A percentile compares a stretch with the other conserved stretches of the same genome.
Evolutionary conservation across 1,284 basidiomycete species (phyloP).

Genomic region (Meira miltonrushii): DNA sequence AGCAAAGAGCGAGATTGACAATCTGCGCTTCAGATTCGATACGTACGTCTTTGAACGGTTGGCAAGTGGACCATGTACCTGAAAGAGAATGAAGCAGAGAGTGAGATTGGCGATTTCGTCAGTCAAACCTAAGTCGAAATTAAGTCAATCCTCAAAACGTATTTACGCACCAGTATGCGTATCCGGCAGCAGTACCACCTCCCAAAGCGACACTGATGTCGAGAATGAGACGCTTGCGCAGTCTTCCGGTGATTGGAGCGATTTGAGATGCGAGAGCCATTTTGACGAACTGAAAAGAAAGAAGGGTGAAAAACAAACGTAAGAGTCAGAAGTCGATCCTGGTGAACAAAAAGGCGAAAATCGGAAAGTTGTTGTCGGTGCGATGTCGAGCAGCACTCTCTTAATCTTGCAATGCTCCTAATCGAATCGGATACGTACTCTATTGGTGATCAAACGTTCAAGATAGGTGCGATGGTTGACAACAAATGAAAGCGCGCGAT

Average conservation of each 20-base stretch:
- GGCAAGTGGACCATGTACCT: conserved; percentile 50
- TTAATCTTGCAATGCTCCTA: too few species aligned
- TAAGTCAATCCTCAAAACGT: not conserved
- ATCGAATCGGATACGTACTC: too few species aligned
- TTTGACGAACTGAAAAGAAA: conserved; percentile 5
- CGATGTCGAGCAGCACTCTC: too few species aligned
- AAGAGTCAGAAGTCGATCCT: not conserved
- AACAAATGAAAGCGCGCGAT: too few species aligned
- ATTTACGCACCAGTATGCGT: conserved; percentile 43
- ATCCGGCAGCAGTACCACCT: conserved; percentile 41
- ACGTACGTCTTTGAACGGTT: conserved; percentile 31
- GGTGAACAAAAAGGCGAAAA: too few species aligned
- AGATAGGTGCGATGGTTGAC: too few species aligned
- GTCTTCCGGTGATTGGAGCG: conserved; percentile 47
- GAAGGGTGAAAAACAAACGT: not conserved
- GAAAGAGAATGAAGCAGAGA: not conserved
- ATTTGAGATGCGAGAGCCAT: conserved; percentile 40
- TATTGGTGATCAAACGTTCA: too few species aligned
- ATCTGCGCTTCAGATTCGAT: not conserved
- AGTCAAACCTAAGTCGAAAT: not conserved
- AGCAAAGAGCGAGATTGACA: not conserved
- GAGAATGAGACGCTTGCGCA: conserved; percentile 49
- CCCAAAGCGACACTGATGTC: conserved; percentile 46
- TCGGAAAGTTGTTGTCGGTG: too few species aligned
- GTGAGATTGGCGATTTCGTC: not conserved